Evolutionary conservation across 108 stramenopile genomes (phyloP), one percentile per base, ranked within the genome.

Genomic region (Schizochytrium sp.): DNA sequence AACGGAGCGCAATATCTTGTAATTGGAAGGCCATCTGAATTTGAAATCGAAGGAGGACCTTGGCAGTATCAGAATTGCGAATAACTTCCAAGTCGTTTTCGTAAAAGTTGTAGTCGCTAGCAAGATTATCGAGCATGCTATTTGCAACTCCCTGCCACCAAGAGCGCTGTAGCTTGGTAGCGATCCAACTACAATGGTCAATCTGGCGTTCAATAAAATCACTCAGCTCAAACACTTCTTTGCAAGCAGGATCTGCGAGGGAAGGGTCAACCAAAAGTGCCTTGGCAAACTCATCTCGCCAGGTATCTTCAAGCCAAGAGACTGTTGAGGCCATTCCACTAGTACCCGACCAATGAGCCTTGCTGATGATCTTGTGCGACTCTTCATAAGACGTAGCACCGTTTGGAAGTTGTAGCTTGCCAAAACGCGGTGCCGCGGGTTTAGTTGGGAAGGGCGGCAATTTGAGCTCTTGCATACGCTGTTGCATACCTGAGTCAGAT

Each of bases 61-160:
- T 91, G 55, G 44, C 61, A 50, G 93, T 46, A 38, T 88, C 45
- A 3, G 91, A 91, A 8, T 61, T 89, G 4, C 13, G 10, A 64
- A 87, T 94, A 12, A 91, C 59, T 7, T 49, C 61, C 17, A 53
- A 57, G 60, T 93, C 89, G 44, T 91, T 91, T 56, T 94, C 92
- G 61, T 93, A 94, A 73, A 94, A 94, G 49, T 94, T 92, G 89
- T 92, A 94, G 56, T 93, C 90, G 61, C 93, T 93, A 61, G 93
- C 92, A 40, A 94, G 87, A 88, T 92, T 91, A 64, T 94, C 94
- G 61, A 94, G 90, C 55, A 94, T 90, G 49, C 93, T 92, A 61
- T 94, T 93, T 12, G 88, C 72, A 61, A 94, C 92, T 8, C 91
- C 91, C 3, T 91, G 89, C 15, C 92, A 90, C 92, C 93, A 94